Conservation (phyloP, 1,139 yeast species). For the Magnusiomyces suaveolens region DNA sequence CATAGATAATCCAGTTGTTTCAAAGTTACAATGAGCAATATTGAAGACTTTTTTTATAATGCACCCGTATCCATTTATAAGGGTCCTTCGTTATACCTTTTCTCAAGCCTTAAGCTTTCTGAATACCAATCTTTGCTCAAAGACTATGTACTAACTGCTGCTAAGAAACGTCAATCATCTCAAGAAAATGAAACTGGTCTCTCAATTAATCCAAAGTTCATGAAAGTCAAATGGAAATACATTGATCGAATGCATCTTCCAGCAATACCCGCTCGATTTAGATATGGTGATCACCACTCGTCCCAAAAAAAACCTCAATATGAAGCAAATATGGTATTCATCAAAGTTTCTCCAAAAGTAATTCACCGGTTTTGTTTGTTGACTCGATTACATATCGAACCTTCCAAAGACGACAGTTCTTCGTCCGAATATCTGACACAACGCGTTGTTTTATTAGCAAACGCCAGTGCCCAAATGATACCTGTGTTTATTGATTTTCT, state of each 20-base stretch:
- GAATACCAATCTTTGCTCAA: neutral
- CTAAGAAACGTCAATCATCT: neutral
- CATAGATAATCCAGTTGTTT: no score
- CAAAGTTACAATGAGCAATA: neutral
- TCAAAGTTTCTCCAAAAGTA: neutral
- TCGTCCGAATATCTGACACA: neutral
- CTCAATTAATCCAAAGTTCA: neutral
- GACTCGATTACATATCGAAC: neutral
- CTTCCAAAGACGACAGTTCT: neutral
- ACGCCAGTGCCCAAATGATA: neutral
- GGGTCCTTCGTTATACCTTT: slow-evolving; percentile 1
- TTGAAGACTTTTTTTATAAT: slow-evolving; percentile 1
- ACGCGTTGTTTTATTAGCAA: neutral
- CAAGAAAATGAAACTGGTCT: neutral
- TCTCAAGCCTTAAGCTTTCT: neutral
- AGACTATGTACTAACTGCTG: neutral
- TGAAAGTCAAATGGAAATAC: slow-evolving; percentile 3
- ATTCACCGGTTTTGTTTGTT: neutral
- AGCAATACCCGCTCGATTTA: neutral
- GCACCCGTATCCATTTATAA: slow-evolving; percentile 1
- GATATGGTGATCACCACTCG: neutral
- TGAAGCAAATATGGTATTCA: neutral
- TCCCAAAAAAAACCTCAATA: neutral
- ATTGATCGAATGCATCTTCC: neutral
- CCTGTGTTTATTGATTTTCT: neutral